Evolutionary conservation across 2,329 filamentous ascomycete genomes (phyloP).

Genomic region (Atkinsonella hypoxylon): DNA sequence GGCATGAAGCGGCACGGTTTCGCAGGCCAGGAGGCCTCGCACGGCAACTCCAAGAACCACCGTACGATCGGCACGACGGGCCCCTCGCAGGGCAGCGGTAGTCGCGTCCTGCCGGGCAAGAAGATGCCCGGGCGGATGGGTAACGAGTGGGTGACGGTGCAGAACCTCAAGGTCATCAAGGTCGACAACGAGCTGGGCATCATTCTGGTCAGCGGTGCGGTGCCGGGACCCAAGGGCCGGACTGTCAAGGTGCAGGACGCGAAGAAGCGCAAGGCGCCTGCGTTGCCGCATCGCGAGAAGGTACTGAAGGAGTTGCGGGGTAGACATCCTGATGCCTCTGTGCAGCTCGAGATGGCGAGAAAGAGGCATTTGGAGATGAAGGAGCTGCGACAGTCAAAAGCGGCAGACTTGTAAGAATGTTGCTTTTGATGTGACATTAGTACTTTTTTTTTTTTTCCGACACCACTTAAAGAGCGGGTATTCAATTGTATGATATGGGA

Average conservation of each 20-base stretch:
- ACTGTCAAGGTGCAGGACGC: conserved; percentile 81
- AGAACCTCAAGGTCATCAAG: conserved; percentile 83
- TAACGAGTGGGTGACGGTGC: conserved; percentile 72
- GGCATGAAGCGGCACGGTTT: conserved; percentile 97
- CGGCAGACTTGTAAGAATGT: conserved; percentile 11
- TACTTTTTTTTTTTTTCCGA: too few species aligned
- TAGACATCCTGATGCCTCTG: conserved; percentile 34
- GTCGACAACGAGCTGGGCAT: conserved; percentile 80
- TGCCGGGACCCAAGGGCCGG: conserved; percentile 80
- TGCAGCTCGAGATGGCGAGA: conserved; percentile 35
- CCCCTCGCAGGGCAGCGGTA: conserved; percentile 83
- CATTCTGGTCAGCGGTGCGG: conserved; percentile 74
- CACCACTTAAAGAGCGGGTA: too few species aligned
- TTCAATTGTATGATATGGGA: too few species aligned
- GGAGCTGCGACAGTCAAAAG: conserved; percentile 27
- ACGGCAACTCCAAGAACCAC: conserved; percentile 94
- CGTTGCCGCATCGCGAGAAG: conserved; percentile 35
- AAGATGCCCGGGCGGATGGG: conserved; percentile 98
- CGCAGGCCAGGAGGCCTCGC: conserved; percentile 74
- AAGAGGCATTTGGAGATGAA: conserved; percentile 42
- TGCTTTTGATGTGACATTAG: too few species aligned
- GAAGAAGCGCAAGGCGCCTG: conserved; percentile 63
- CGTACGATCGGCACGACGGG: conserved; percentile 83
- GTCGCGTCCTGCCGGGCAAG: conserved; percentile 87
- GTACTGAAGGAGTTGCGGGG: conserved; percentile 30